Base-by-base conservation (phyloP, 305 asterid species). In the Fraxinus nigra region DNA sequence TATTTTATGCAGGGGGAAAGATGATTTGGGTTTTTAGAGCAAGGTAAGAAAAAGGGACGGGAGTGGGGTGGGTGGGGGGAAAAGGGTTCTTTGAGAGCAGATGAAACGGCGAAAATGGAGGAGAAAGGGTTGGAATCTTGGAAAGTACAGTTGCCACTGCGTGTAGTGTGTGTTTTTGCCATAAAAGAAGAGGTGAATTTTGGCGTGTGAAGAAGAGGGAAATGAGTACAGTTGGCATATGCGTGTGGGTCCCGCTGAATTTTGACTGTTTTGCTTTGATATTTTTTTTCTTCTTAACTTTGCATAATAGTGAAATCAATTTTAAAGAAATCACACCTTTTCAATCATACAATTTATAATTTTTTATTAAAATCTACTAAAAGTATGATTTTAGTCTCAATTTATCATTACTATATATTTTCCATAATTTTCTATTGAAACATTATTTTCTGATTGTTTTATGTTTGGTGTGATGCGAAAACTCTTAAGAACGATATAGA, bases 171-270 rank as follows among this genome's bases (percentile, higher is more conserved):
- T 63, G 72, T 63, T 63, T 63, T 24, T 22, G 72, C 72, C 72
- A 63, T 63, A 63, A 63, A 63, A 22, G 75, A 4, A n/a, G 18
- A 14, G 20, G 20, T 67, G 59, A 48, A 48, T 48, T 48, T 48
- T 48, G 59, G 59, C 59, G 59, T 48, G 59, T 14, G 75, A 67
- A 67, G 75, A 13, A 67, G 75, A 28, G 38, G 20, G 83, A 80
- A 56, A 78, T 85, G 85, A 80, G 28, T 69, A 86, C 88, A 86
- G 90, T 16, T 84, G 89, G 87, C 89, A 84, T 85, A 30, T 30
- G 38, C 38, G 75, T 14, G 75, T 67, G 38, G 75, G 38, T 11
- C 69, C 67, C 59, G 14, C 59, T 48, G 8, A 48, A 48, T 48
- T 48, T 48, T 48, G 59, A 48, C 59, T 14, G 59, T 48, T 48